These are phyloP conservation scores for Pichia kluyveri DNA, from an alignment of 805 yeast species.

Conservation along the genomic window DNA sequence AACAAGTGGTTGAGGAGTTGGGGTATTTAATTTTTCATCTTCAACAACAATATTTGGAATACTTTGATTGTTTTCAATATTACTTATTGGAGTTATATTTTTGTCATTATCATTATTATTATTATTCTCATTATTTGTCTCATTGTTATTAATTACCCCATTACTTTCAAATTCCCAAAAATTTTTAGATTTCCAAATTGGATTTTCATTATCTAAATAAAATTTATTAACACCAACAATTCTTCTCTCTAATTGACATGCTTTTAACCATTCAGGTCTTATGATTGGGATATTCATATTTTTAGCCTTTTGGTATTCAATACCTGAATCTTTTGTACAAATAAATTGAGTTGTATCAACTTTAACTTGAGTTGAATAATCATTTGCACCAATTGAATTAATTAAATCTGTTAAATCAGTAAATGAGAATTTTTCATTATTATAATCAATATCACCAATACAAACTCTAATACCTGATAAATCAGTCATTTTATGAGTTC, in stretches of 20 bases:
- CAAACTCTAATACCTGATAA: conserved; percentile 87
- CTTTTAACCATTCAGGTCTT: conserved; percentile 94
- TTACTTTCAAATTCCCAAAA: conserved; percentile 25
- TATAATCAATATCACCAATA: conserved; percentile 64
- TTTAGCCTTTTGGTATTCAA: conserved; percentile 62
- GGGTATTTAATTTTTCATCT: not conserved
- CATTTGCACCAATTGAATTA: conserved; percentile 71
- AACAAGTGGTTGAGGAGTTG: not conserved
- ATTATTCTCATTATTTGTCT: not conserved
- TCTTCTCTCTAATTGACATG: conserved; percentile 82
- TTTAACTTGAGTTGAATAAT: conserved; percentile 60
- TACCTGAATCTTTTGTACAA: conserved; percentile 60
- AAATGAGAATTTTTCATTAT: conserved; percentile 36
- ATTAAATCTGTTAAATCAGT: conserved; percentile 60
- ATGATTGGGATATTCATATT: conserved; percentile 87
- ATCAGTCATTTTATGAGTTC: conserved; percentile 95
- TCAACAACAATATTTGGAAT: not conserved
- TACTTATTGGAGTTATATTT: not conserved
- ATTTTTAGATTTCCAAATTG: conserved; percentile 34
- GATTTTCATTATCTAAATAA: conserved; percentile 48
- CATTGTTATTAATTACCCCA: not conserved
- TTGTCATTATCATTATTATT: not conserved
- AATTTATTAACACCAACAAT: conserved; percentile 90
- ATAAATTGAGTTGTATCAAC: conserved; percentile 94
- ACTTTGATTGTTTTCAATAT: not conserved